Evolutionary conservation across 352 stramenopile genomes (phyloP).

Genomic region (Plasmopara viticola): DNA sequence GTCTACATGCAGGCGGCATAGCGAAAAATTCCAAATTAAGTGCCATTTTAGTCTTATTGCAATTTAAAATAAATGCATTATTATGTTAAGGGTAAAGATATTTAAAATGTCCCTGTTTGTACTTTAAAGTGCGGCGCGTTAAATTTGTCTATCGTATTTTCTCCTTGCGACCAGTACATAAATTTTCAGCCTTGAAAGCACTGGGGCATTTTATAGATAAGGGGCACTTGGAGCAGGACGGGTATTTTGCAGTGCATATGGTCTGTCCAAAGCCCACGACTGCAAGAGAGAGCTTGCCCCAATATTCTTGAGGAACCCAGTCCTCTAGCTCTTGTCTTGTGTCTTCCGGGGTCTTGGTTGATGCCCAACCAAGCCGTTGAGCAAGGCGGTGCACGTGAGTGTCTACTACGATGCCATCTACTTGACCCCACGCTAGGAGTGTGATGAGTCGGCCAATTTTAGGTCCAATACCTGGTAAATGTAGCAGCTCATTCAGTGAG

Average conservation of each 20-base stretch:
- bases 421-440: constrained; percentile 52
- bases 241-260: constrained; percentile 46
- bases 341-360: constrained; percentile 24
- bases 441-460: constrained; percentile 70
- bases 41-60: not conserved
- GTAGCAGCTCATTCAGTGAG: constrained; percentile 32
- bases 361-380: constrained; percentile 53
- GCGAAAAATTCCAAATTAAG: not conserved
- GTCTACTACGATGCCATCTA: constrained; percentile 71
- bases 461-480: constrained; percentile 57
- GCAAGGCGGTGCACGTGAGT: constrained; percentile 72
- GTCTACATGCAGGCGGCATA: constrained; percentile 28
- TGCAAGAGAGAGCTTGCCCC: constrained; percentile 48
- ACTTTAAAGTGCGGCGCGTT: no score
- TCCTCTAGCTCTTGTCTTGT: constrained; percentile 49
- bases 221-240: constrained; percentile 51
- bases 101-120: no score
- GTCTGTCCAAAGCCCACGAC: constrained; percentile 75
- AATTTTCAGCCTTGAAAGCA: constrained; percentile 22
- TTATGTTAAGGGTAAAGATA: no score
- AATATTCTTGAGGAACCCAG: constrained; percentile 57
- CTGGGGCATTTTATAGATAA: constrained; percentile 50
- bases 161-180: not conserved
- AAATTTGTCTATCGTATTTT: constrained; percentile 2
- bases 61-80: no score